phyloP scores from a whole-genome alignment of 2,329 filamentous ascomycete species.

The Xylariaceae sp. region DNA sequence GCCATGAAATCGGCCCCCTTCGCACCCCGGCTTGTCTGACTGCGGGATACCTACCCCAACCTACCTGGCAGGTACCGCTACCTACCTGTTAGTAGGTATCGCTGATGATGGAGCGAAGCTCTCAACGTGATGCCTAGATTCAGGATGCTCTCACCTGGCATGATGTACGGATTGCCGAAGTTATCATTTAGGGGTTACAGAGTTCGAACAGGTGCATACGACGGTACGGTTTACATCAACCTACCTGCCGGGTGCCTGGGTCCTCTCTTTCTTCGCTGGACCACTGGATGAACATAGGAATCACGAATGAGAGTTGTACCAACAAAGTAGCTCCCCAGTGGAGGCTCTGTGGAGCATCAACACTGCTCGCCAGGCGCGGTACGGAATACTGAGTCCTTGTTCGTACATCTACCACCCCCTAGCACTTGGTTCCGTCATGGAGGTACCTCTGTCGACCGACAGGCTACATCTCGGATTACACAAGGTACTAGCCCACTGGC shows the following conservation, averaged over 20 bases:
- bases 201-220: not conserved
- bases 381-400: too few relatives aligned
- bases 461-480: not conserved
- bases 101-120: not conserved
- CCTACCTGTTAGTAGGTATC: not conserved
- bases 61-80: not conserved
- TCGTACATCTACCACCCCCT: not conserved
- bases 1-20: slow-evolving; percentile 16
- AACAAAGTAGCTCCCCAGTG: not conserved
- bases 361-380: not conserved
- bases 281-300: not conserved
- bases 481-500: not conserved
- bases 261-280: not conserved
- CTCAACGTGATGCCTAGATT: slow-evolving; percentile 5
- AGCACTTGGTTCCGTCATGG: too few relatives aligned
- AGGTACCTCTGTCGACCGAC: too few relatives aligned
- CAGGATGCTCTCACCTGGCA: not conserved
- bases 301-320: not conserved
- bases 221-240: too few relatives aligned
- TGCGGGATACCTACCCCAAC: slow-evolving; percentile 5
- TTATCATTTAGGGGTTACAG: not conserved
- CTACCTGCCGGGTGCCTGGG: too few relatives aligned
- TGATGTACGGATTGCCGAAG: not conserved
- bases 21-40: slow-evolving; percentile 16
- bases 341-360: not conserved